Evolutionary conservation across 1,284 basidiomycete genomes (phyloP), one percentile per base, ranked within the genome.

Genomic region (Ceratobasidium sp.): DNA sequence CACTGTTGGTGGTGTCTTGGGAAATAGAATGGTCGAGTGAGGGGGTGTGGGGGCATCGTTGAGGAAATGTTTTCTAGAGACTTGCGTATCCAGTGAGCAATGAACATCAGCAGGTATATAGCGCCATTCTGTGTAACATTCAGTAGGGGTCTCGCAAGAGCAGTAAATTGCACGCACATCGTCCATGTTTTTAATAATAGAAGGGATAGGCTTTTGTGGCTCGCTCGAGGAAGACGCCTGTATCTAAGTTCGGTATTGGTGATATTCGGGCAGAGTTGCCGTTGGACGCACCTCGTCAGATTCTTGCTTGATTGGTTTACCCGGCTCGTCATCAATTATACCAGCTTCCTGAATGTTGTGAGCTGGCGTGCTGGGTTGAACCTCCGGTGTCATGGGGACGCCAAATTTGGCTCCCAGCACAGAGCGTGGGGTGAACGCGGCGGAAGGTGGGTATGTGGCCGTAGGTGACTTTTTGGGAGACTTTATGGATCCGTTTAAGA

Each of bases 61-160:
- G 33, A 38, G 4, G 25, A 49, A 40, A 36, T 62, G 11, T 61
- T 46, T 9, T 74, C 73, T 12, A 74, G 40, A n/a, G 71, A 72
- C n/a, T 53, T 60, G 42, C 69, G 59, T 28, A 75, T 61, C 74
- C 74, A 75, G 49, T 73, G 61, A 12, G 56, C 46, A 38, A 72
- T 72, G 49, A 72, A 73, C 73, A 73, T 75, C 4, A 75, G 58
- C 1, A 75, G 48, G n/a, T 73, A 69, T 23, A 73, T 53, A 0
- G 62, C 46, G 11, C 61, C 53, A 8, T 54, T 53, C 74, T 75
- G 53, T n/a, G 44, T 28, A 18, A 14, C 11, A 21, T 53, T 60
- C 28, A 38, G n/a, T 46, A 36, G n/a, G 23, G 16, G 16, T 18
- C 6, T n/a, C 18, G n/a, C 21, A 40, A 38, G 30, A n/a, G 51